A percentile compares a stretch with the other conserved stretches of the same genome.
Conservation (phyloP, 768 basidiomycete genomes). For the Coprinopsis cinerea region DNA sequence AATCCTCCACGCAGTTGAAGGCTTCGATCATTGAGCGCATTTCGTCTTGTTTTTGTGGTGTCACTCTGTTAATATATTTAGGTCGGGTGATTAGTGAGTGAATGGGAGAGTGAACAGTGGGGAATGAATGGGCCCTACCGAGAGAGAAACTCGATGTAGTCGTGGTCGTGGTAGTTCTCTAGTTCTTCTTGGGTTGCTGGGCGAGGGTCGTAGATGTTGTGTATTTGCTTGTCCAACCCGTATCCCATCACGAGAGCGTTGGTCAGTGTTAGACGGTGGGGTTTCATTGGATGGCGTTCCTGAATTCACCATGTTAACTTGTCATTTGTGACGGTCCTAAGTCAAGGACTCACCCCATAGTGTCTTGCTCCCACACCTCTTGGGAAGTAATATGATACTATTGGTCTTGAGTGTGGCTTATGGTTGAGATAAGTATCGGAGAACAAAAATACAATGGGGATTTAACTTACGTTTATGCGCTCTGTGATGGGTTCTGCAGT, state of each 20-base stretch:
- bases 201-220: constrained; percentile 84
- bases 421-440: background rate
- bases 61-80: too few relatives aligned
- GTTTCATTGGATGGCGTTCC: constrained; percentile 99
- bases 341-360: constrained; percentile 77
- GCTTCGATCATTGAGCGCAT: constrained; percentile 76
- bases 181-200: constrained; percentile 87
- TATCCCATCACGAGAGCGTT: constrained; percentile 96
- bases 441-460: background rate
- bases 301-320: constrained; percentile 24
- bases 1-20: constrained; percentile 96
- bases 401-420: constrained; percentile 71
- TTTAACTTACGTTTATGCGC: constrained; percentile 57
- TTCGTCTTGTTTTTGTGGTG: constrained; percentile 61
- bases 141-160: constrained; percentile 95
- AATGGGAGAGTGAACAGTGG: background rate
- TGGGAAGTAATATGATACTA: constrained; percentile 96
- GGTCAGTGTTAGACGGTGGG: constrained; percentile 91
- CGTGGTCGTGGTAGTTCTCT: constrained; percentile 86
- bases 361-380: constrained; percentile 93
- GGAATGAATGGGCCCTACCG: constrained; percentile 40
- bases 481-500: constrained; percentile 78
- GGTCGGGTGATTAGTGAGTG: too few relatives aligned
- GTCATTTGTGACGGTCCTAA: background rate
- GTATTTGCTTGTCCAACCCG: constrained; percentile 92